These are phyloP conservation scores for Arthrobotrys sphaeroides DNA, from an alignment of 2,329 filamentous ascomycete genomes.

Conservation along the genomic window DNA sequence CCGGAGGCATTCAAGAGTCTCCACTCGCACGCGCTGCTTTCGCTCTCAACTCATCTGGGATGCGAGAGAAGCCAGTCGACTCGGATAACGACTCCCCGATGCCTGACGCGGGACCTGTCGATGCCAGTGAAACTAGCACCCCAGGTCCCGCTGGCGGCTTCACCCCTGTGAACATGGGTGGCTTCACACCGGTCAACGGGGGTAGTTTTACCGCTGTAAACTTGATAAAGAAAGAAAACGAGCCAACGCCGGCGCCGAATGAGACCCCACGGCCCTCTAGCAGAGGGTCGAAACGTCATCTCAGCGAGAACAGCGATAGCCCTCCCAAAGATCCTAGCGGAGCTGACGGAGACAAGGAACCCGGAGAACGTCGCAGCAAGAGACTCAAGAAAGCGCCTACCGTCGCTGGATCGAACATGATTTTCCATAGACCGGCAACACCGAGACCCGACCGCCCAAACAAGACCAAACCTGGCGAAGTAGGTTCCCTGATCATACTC, in stretches of 20 bases:
- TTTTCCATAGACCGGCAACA: constrained; percentile 80
- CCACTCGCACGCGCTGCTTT: constrained; percentile 71
- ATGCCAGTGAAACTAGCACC: constrained; percentile 60
- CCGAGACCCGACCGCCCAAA: constrained; percentile 71
- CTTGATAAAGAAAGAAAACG: constrained; percentile 55
- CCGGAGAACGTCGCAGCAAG: constrained; percentile 84
- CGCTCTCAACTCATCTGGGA: constrained; percentile 67
- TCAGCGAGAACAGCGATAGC: constrained; percentile 62
- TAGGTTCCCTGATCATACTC: constrained; percentile 56
- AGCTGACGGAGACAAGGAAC: constrained; percentile 71
- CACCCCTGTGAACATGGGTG: constrained; percentile 68
- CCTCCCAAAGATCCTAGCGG: constrained; percentile 55
- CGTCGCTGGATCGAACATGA: constrained; percentile 96
- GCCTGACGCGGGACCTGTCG: constrained; percentile 61
- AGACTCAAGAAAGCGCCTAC: constrained; percentile 88
- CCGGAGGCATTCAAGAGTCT: constrained; percentile 68
- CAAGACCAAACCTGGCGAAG: constrained; percentile 69
- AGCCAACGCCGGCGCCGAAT: constrained; percentile 43
- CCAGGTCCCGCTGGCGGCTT: constrained; percentile 67
- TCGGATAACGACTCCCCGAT: constrained; percentile 62
- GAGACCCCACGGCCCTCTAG: constrained; percentile 58
- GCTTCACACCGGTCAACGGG: constrained; percentile 73
- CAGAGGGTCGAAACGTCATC: constrained; percentile 60
- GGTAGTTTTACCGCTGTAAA: constrained; percentile 59
- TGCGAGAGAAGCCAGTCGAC: constrained; percentile 62